Evolutionary conservation across 495 filamentous ascomycete species (phyloP).

Genomic region (Barbatosphaeria neglecta): DNA sequence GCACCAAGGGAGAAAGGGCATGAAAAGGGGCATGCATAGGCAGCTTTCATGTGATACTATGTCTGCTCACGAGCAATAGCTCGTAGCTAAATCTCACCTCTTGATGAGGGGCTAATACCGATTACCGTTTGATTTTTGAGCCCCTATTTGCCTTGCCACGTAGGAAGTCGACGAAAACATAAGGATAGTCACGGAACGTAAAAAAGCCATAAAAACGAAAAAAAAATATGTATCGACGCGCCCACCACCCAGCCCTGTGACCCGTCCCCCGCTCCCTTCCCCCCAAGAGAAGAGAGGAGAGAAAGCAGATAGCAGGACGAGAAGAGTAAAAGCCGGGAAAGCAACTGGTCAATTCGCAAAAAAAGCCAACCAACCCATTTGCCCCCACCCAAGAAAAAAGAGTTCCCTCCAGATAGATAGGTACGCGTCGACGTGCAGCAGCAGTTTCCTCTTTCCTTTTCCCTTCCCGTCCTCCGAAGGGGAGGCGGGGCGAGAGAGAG

Average conservation of each 20-base stretch:
- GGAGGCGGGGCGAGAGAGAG: not conserved
- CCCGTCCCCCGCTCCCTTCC: constrained; percentile 8
- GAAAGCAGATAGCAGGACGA: constrained; percentile 15
- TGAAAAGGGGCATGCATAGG: too few species aligned
- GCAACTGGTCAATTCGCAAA: constrained; percentile 27
- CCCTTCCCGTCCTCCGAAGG: not conserved
- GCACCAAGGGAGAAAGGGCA: too few species aligned
- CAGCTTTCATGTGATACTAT: too few species aligned
- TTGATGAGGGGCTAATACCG: too few species aligned
- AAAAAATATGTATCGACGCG: constrained; percentile 14
- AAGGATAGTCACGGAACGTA: too few species aligned
- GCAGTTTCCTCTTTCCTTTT: not conserved
- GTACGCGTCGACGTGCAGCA: constrained; percentile 11
- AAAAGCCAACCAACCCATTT: constrained; percentile 18
- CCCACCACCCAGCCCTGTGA: constrained; percentile 15
- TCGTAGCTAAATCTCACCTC: too few species aligned
- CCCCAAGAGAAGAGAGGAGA: constrained; percentile 3
- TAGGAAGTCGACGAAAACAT: too few species aligned
- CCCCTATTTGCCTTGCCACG: too few species aligned
- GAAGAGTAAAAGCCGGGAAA: constrained; percentile 8
- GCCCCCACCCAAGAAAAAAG: constrained; percentile 12
- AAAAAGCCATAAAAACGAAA: not conserved
- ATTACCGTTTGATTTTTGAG: too few species aligned
- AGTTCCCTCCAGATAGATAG: constrained; percentile 12
- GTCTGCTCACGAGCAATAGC: too few species aligned